phyloP scores from a whole-genome alignment of 768 basidiomycete genomes.

The Tulasnella sp. region DNA sequence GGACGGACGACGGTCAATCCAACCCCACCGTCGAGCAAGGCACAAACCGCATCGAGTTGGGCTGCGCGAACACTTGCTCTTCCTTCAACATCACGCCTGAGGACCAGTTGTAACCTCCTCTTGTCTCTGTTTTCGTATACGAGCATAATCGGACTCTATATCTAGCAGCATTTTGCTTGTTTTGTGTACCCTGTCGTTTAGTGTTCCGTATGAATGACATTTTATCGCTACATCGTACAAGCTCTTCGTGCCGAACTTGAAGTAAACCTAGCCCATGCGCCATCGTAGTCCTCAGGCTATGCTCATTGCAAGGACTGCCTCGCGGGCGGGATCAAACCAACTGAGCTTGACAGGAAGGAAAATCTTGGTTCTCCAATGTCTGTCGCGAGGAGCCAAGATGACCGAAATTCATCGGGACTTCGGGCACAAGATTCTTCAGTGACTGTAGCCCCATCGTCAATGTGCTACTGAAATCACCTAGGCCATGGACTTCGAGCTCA shows the following conservation, averaged over 20 bases:
- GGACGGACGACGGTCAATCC: not conserved
- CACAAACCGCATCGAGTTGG: not conserved
- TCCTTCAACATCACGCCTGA: not conserved
- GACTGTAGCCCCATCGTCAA: too few relatives aligned
- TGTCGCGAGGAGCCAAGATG: too few relatives aligned
- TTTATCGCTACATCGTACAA: not conserved
- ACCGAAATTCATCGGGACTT: too few relatives aligned
- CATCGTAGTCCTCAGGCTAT: too few relatives aligned
- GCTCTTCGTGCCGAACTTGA: not conserved
- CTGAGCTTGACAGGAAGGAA: too few relatives aligned
- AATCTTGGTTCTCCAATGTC: too few relatives aligned
- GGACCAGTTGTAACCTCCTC: not conserved
- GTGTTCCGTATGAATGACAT: not conserved
- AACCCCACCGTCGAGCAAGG: not conserved
- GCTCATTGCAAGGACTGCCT: too few relatives aligned
- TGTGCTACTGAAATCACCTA: too few relatives aligned
- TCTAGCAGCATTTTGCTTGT: not conserved
- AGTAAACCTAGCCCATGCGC: too few relatives aligned
- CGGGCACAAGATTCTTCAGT: too few relatives aligned
- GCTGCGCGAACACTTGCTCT: not conserved
- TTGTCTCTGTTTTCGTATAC: not conserved
- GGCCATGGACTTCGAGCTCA: too few relatives aligned
- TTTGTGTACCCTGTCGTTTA: not conserved
- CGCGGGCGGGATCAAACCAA: too few relatives aligned
- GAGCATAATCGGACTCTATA: not conserved